These are phyloP conservation scores for Sclerotinia glacialis DNA, from an alignment of 2,329 filamentous ascomycete species.

Conservation along the genomic window DNA sequence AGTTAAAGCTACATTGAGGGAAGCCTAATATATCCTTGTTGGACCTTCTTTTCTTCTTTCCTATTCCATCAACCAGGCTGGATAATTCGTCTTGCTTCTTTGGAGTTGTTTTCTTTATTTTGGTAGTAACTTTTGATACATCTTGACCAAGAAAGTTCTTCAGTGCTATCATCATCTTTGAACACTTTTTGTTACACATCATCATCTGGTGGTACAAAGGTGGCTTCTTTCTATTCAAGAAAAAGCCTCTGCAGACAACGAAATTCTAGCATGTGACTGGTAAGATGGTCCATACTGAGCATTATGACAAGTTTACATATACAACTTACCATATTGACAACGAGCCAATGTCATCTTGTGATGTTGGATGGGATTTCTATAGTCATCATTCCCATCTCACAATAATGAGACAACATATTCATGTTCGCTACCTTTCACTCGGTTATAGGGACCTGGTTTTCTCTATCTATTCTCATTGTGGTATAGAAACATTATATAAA, in stretches of 20 bases:
- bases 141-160: conserved; percentile 16
- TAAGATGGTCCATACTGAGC: no score
- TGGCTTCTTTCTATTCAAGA: conserved; percentile 8
- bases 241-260: not conserved
- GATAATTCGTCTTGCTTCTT: conserved; percentile 1
- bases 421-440: not conserved
- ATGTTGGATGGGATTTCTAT: not conserved
- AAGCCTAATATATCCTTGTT: not conserved
- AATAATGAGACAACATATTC: not conserved
- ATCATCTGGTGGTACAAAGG: conserved; percentile 11
- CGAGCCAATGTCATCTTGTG: not conserved
- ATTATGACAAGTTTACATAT: not conserved
- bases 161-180: not conserved
- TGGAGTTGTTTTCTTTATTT: not conserved
- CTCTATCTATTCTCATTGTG: conserved; percentile 1
- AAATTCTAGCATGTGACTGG: not conserved
- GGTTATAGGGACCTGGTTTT: not conserved
- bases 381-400: not conserved
- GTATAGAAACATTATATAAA: not conserved
- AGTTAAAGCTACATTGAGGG: not conserved
- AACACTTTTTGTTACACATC: not conserved
- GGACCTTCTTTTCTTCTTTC: not conserved
- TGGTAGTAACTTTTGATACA: conserved; percentile 1
- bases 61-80: not conserved
- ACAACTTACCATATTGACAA: not conserved